A percentile compares a stretch with the other conserved stretches of the same genome.
These are phyloP conservation scores for Martensiomyces pterosporus DNA, from an alignment of 192 early-diverging fungal species.

Conservation along the genomic window DNA sequence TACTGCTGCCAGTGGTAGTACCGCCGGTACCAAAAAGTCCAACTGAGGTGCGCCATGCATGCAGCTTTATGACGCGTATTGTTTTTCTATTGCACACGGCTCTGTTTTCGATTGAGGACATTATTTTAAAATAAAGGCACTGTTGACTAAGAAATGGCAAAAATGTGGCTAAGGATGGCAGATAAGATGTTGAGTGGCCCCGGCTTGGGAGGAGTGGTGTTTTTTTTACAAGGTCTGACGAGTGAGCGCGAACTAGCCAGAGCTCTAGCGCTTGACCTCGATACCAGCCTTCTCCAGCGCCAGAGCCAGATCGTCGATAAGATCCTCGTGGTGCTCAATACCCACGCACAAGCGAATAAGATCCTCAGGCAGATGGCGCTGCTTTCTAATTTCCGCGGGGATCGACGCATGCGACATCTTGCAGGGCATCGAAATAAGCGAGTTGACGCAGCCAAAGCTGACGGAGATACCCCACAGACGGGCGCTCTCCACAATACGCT, in stretches of 20 bases:
- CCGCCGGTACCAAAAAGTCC: background rate
- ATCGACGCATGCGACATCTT: conserved; percentile 97
- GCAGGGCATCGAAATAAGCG: conserved; percentile 97
- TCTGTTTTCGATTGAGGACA: no score
- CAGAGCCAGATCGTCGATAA: conserved; percentile 78
- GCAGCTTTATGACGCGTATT: no score
- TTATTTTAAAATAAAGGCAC: no score
- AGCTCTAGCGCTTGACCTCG: conserved; percentile 25
- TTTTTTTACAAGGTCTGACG: conserved; percentile 1
- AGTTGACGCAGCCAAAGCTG: conserved; percentile 98
- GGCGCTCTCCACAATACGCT: conserved; percentile 77
- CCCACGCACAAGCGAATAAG: conserved; percentile 94
- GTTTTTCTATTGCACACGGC: background rate
- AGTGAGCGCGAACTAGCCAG: no score
- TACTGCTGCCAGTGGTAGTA: no score
- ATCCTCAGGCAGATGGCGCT: conserved; percentile 90
- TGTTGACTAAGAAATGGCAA: no score
- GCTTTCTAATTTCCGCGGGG: conserved; percentile 82
- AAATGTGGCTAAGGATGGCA: no score
- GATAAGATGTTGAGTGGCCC: no score
- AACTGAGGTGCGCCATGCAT: no score
- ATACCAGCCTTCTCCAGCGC: conserved; percentile 66
- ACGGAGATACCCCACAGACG: conserved; percentile 90
- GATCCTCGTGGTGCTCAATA: conserved; percentile 91
- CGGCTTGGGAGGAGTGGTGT: background rate